Evolutionary conservation across 345 rosid genomes (phyloP), one percentile per base, ranked within the genome.

Genomic region (Arabidopsis suecica): DNA sequence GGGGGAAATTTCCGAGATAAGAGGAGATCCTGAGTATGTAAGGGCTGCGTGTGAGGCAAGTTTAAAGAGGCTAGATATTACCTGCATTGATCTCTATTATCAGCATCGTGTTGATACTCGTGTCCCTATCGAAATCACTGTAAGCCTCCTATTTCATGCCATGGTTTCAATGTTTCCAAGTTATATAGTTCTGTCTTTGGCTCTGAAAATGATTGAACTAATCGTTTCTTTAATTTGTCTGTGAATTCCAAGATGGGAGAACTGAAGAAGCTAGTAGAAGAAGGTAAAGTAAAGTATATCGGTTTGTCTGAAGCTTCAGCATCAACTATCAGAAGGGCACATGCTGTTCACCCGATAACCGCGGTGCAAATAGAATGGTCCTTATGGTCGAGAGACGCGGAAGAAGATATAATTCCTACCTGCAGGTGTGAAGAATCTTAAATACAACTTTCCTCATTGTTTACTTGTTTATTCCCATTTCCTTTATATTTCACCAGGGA

Each of bases 231-330:
- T 36, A 1, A 4, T 6, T 41, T 23, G 36, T 25, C 2, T 51
- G 6, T 76, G 6, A 42, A 50, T 33, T 22, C 33, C 18, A 59
- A 80, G 83, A 72, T 80, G 57, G 88, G 91, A 14, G 89, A 88
- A 64, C 76, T 91, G 7, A 89, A 86, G 86, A 91, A 89, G 68
- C 85, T 91, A 16, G 88, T 91, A 10, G 88, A 84, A 59, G 91
- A 86, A 50, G 92, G 97, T 47, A 89, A 91, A 74, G 78, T 91
- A 72, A 91, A 86, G 80, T 89, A 87, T 36, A 65, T 86, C 0
- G 95, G 90, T 48, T 73, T 91, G 16, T 87, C 93, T 0, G 91
- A 91, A 79, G 95, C 91, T 28, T 91, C 91, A 10, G 88, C 89
- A 7, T 87, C 94, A 25, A 89, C 93, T 36, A 89, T 91, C 66